Evolutionary conservation across 2,329 filamentous ascomycete species (phyloP).

Genomic region (Apiospora koreana): DNA sequence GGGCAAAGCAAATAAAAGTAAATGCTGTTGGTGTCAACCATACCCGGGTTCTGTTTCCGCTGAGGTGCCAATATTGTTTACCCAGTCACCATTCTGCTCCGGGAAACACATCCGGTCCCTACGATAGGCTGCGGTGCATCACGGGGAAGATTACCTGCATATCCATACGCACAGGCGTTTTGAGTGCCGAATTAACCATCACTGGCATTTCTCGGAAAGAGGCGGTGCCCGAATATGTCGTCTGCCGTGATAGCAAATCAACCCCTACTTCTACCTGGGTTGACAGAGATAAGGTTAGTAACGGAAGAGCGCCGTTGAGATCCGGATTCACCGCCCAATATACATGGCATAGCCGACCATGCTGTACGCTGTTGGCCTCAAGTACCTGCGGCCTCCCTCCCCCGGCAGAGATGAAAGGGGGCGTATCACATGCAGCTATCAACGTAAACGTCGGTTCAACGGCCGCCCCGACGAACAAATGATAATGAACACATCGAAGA

Average conservation of each 20-base stretch:
- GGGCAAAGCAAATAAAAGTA: not conserved
- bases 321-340: not conserved
- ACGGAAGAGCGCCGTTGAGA: not conserved
- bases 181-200: not conserved
- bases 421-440: not conserved
- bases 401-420: not conserved
- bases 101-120: not conserved
- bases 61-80: not conserved
- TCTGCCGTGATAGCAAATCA: conserved; percentile 2
- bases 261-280: not conserved
- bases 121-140: not conserved
- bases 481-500: not conserved
- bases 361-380: not conserved
- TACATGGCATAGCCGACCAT: not conserved
- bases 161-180: not conserved
- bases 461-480: not conserved
- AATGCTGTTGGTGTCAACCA: not conserved
- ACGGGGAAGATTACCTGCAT: not conserved
- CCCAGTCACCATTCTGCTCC: not conserved
- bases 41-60: not conserved
- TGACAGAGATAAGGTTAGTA: not conserved
- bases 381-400: not conserved
- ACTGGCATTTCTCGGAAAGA: not conserved
- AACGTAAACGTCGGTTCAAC: not conserved
- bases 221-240: not conserved